Percentiles rank a stretch among this genome's conserved stretches.
These are phyloP conservation scores for Ceriops zippeliana DNA, from an alignment of 345 rosid species.

Conservation along the genomic window DNA sequence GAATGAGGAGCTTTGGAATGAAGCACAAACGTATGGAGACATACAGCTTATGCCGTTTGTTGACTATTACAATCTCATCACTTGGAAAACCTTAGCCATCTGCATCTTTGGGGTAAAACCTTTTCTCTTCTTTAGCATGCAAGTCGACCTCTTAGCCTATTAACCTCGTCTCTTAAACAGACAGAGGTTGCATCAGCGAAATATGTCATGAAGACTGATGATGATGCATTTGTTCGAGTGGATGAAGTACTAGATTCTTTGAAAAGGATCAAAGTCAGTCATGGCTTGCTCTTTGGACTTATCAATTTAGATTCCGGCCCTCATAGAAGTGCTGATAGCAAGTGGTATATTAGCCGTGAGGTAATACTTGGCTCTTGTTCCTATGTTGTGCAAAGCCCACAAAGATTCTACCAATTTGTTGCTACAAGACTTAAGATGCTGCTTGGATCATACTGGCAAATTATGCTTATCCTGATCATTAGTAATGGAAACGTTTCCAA, in stretches of 20 bases:
- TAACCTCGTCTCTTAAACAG: constrained; percentile 35
- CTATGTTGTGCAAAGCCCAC: neutral
- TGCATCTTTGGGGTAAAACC: constrained; percentile 88
- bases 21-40: constrained; percentile 78
- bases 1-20: constrained; percentile 87
- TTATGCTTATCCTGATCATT: neutral
- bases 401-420: neutral
- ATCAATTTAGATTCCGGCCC: constrained; percentile 86
- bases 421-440: neutral
- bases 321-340: constrained; percentile 78
- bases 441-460: neutral
- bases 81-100: constrained; percentile 94
- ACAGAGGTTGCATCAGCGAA: constrained; percentile 73
- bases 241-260: constrained; percentile 78
- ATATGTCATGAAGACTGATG: constrained; percentile 95
- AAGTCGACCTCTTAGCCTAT: neutral
- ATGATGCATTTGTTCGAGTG: constrained; percentile 93
- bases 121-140: constrained; percentile 4
- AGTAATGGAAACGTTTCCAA: too few species aligned
- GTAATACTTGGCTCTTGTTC: constrained; percentile 35
- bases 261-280: constrained; percentile 44
- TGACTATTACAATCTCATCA: constrained; percentile 91
- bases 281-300: constrained; percentile 81
- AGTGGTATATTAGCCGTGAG: constrained; percentile 90
- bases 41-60: constrained; percentile 96